Percentiles rank a stretch among this genome's conserved stretches.
These are phyloP conservation scores for Blastobotrys mokoenaii DNA, from an alignment of 805 yeast genomes.

Conservation along the genomic window DNA sequence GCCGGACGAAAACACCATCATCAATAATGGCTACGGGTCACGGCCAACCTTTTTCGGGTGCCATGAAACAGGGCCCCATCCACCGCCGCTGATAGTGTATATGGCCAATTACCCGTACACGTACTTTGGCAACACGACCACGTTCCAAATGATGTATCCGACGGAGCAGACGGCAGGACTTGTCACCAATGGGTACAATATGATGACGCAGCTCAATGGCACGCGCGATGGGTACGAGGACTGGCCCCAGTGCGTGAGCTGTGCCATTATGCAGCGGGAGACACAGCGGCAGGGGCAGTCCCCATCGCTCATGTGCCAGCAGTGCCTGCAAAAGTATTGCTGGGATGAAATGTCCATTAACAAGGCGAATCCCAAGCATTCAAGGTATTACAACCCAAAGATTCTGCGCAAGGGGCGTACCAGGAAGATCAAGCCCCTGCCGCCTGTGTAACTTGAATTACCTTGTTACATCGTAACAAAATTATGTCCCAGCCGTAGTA, in stretches of 20 bases:
- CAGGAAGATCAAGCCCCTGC: background rate
- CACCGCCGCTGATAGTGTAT: constrained; percentile 70
- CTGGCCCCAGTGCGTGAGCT: constrained; percentile 71
- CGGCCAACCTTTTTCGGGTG: constrained; percentile 82
- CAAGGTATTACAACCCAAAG: constrained; percentile 9
- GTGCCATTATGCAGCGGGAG: constrained; percentile 78
- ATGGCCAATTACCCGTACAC: constrained; percentile 65
- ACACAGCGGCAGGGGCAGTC: constrained; percentile 59
- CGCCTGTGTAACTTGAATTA: too few species aligned
- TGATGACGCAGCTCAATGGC: constrained; percentile 57
- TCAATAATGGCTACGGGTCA: constrained; percentile 21
- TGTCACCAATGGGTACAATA: constrained; percentile 71
- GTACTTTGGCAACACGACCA: constrained; percentile 61
- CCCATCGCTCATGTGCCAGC: constrained; percentile 61
- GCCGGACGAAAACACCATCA: constrained; percentile 2
- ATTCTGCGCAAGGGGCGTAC: background rate
- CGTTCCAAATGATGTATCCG: constrained; percentile 56
- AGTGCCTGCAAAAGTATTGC: constrained; percentile 69
- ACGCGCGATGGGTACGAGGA: constrained; percentile 33
- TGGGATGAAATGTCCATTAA: constrained; percentile 45
- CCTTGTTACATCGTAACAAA: too few species aligned
- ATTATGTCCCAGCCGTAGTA: too few species aligned
- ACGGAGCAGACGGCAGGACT: constrained; percentile 49
- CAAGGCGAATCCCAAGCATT: constrained; percentile 22
- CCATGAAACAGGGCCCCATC: constrained; percentile 38